Conservation (phyloP, 2,329 filamentous ascomycete species). For the Talaromyces amestolkiae region DNA sequence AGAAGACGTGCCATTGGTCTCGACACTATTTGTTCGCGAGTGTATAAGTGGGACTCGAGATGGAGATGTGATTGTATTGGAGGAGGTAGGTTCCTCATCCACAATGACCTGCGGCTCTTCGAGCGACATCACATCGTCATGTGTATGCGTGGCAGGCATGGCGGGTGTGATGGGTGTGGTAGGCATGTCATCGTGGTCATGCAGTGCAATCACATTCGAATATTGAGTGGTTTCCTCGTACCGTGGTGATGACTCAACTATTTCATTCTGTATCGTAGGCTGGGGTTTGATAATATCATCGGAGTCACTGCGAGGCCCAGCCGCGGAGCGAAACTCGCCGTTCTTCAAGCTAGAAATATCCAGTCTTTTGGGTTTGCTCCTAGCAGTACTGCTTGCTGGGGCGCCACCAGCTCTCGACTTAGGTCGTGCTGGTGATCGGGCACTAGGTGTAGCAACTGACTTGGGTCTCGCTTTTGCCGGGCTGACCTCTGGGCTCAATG, state of each 20-base stretch:
- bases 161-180: background rate
- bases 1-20: constrained; percentile 15
- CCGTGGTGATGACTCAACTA: background rate
- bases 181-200: background rate
- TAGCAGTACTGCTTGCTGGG: constrained; percentile 29
- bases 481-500: constrained; percentile 28
- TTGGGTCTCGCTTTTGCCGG: constrained; percentile 29
- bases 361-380: constrained; percentile 33
- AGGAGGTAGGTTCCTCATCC: background rate
- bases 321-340: constrained; percentile 24
- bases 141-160: background rate
- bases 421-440: constrained; percentile 33
- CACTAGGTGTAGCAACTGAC: constrained; percentile 30
- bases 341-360: constrained; percentile 33
- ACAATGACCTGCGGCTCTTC: background rate
- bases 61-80: background rate
- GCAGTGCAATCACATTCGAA: background rate
- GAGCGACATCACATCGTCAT: background rate
- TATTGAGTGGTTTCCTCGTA: background rate
- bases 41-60: constrained; percentile 21
- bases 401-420: constrained; percentile 33
- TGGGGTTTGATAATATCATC: constrained; percentile 22
- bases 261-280: constrained; percentile 40
- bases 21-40: constrained; percentile 17
- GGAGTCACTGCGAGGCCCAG: constrained; percentile 24